Conservation (phyloP, 805 yeast genomes). For the Diddensiella transvaalensis region DNA sequence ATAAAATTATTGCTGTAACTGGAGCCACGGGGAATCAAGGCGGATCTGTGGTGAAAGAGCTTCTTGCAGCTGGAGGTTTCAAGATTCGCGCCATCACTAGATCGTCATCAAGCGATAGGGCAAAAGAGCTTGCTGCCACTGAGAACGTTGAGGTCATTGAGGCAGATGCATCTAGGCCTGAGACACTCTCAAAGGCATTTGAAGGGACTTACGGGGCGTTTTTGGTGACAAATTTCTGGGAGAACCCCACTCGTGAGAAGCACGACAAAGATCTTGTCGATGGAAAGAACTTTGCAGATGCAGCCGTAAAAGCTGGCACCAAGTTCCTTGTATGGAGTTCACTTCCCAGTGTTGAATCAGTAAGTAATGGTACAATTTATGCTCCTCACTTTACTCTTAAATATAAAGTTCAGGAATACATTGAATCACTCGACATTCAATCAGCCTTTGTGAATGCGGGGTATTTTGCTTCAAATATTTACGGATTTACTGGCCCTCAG, state of each 20-base stretch:
- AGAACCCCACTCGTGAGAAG: not conserved
- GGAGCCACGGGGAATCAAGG: conserved; percentile 10
- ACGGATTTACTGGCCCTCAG: not conserved
- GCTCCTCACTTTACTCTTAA: conserved; percentile 7
- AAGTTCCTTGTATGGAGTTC: conserved; percentile 7
- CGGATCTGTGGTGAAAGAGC: not conserved
- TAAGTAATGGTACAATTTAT: not conserved
- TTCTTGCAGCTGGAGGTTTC: conserved; percentile 2
- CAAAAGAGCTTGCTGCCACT: conserved; percentile 9
- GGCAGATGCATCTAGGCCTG: conserved; percentile 8
- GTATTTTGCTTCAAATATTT: not conserved
- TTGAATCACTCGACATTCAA: not conserved
- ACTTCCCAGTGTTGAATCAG: conserved; percentile 1
- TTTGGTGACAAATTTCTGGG: conserved; percentile 6
- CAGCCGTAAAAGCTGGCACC: conserved; percentile 6
- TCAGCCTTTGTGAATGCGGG: conserved; percentile 1
- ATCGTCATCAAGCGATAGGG: conserved; percentile 1
- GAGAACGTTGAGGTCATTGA: conserved; percentile 21
- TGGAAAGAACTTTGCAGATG: conserved; percentile 4
- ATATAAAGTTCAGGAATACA: conserved; percentile 4
- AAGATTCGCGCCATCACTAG: conserved; percentile 7
- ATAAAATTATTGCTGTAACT: conserved; percentile 1
- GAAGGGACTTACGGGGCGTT: conserved; percentile 3
- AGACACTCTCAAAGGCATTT: not conserved
- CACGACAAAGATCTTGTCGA: conserved; percentile 4